Evolutionary conservation across 1,284 basidiomycete genomes (phyloP).

Genomic region (Austroboletus novae-zelandiae): DNA sequence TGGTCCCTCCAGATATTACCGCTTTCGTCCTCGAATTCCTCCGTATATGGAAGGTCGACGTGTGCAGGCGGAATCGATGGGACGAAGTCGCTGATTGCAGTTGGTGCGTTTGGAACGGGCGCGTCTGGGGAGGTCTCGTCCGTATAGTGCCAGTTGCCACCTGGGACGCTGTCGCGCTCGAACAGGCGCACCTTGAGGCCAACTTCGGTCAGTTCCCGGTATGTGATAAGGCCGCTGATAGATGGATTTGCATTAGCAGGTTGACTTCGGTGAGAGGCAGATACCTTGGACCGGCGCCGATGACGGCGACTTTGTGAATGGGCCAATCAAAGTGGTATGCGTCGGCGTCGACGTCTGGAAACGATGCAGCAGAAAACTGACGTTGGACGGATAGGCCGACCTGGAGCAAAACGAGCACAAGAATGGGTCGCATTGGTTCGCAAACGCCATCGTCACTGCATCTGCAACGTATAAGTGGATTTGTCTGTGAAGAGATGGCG

Average conservation of each 20-base stretch:
- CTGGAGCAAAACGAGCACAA: not conserved
- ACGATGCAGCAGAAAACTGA: not conserved
- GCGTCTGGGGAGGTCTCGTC: slow-evolving; percentile 1
- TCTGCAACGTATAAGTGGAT: no score
- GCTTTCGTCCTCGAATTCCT: slow-evolving; percentile 2
- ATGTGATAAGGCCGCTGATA: slow-evolving; percentile 6
- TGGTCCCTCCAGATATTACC: slow-evolving; percentile 7
- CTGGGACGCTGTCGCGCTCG: slow-evolving; percentile 11
- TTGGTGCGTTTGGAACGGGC: not conserved
- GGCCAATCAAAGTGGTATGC: slow-evolving; percentile 6
- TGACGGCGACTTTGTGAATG: slow-evolving; percentile 10
- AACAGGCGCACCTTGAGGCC: slow-evolving; percentile 16
- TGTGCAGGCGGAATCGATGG: slow-evolving; percentile 8
- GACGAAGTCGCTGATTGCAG: slow-evolving; percentile 3
- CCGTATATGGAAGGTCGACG: slow-evolving; percentile 8
- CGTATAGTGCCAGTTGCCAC: slow-evolving; percentile 6
- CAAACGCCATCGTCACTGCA: no score
- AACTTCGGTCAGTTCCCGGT: slow-evolving; percentile 9
- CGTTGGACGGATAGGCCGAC: not conserved
- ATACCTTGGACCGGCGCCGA: slow-evolving; percentile 13
- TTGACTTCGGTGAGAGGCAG: no score
- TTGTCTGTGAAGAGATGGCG: no score
- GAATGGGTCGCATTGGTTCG: not conserved
- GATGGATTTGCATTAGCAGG: no score
- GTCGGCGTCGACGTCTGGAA: not conserved